phyloP scores from a whole-genome alignment of 1,139 yeast genomes.

The Diutina siamensis region DNA sequence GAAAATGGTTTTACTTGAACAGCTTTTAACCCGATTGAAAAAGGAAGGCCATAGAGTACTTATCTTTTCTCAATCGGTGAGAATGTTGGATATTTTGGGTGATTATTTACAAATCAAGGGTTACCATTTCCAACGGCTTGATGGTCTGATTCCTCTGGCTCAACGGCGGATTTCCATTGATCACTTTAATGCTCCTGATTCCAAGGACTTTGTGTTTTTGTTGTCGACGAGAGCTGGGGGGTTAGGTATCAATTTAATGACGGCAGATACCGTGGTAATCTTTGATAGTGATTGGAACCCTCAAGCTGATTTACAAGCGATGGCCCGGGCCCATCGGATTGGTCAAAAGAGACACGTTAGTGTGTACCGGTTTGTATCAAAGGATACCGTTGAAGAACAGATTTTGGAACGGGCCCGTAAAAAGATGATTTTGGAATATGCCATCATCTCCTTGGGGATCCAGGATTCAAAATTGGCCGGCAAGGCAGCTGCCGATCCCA shows the following conservation, averaged over 20 bases:
- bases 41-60: constrained; percentile 95
- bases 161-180: constrained; percentile 92
- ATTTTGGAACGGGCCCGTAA: constrained; percentile 92
- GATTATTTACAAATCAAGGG: constrained; percentile 88
- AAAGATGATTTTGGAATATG: constrained; percentile 96
- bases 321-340: constrained; percentile 99
- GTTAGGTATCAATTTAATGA: constrained; percentile 92
- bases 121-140: constrained; percentile 82
- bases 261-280: constrained; percentile 95
- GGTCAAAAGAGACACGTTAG: constrained; percentile 97
- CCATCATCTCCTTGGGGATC: constrained; percentile 90
- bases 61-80: constrained; percentile 93
- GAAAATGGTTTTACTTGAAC: constrained; percentile 91
- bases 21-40: constrained; percentile 67
- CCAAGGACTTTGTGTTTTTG: constrained; percentile 84
- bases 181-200: constrained; percentile 90
- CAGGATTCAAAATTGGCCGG: constrained; percentile 51
- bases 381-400: constrained; percentile 96
- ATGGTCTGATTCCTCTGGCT: constrained; percentile 93
- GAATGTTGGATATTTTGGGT: constrained; percentile 90
- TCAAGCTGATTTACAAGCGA: constrained; percentile 86
- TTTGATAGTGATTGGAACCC: constrained; percentile 96
- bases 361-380: constrained; percentile 92
- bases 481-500: constrained; percentile 37
- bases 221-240: constrained; percentile 98